These are phyloP conservation scores for Sporormia fimetaria DNA, from an alignment of 495 filamentous ascomycete genomes.

Conservation along the genomic window DNA sequence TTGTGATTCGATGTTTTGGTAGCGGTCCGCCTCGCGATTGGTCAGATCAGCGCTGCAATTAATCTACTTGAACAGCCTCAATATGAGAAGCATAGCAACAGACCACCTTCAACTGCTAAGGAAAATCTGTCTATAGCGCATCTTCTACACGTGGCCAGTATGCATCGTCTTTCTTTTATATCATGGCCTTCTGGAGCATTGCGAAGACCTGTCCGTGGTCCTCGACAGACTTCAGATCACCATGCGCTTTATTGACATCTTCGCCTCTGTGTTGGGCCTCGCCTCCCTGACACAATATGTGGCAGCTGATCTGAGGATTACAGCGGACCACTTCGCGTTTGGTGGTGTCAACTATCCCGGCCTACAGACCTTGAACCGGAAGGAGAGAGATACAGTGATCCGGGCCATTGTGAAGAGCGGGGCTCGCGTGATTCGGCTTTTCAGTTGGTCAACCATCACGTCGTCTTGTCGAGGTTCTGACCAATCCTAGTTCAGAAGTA, in stretches of 20 bases:
- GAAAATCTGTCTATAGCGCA: conserved; percentile 11
- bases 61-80: conserved; percentile 24
- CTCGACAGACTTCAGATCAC: conserved; percentile 12
- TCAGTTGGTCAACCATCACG: conserved; percentile 11
- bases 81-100: conserved; percentile 11
- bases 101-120: conserved; percentile 1
- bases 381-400: conserved; percentile 13
- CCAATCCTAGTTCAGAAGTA: background rate
- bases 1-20: no score
- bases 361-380: conserved; percentile 15
- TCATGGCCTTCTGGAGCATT: conserved; percentile 13
- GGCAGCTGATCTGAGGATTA: conserved; percentile 15
- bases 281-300: conserved; percentile 8
- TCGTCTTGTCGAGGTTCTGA: background rate
- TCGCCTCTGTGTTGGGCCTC: conserved; percentile 7
- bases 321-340: conserved; percentile 18
- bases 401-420: conserved; percentile 14
- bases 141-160: conserved; percentile 22
- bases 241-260: conserved; percentile 12
- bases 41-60: conserved; percentile 13
- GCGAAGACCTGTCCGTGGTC: conserved; percentile 7
- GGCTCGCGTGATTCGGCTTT: conserved; percentile 19
- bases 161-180: conserved; percentile 10
- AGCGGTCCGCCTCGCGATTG: conserved; percentile 11
- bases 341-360: conserved; percentile 20